phyloP scores from a whole-genome alignment of 768 basidiomycete species.

The Strobilomyces confusus region DNA sequence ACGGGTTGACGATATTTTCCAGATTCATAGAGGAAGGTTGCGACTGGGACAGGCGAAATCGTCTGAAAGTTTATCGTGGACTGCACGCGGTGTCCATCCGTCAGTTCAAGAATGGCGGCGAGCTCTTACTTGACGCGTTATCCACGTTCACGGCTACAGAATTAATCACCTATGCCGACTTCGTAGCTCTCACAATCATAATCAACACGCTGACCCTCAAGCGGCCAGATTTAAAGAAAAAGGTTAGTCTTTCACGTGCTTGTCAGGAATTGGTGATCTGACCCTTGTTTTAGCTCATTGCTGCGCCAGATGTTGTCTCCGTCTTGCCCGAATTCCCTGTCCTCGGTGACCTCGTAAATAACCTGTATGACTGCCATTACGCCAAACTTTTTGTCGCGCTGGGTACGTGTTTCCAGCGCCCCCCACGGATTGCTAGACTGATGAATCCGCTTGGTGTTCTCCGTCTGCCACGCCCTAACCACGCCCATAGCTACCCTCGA shows the following conservation, averaged over 20 bases:
- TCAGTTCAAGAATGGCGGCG: constrained; percentile 84
- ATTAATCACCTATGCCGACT: constrained; percentile 82
- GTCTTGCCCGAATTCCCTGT: constrained; percentile 79
- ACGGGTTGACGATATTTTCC: not conserved
- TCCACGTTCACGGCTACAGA: constrained; percentile 95
- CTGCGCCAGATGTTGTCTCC: constrained; percentile 83
- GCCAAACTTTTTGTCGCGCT: constrained; percentile 91
- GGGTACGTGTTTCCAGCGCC: constrained; percentile 41
- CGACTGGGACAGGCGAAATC: constrained; percentile 96
- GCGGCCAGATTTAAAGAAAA: constrained; percentile 87
- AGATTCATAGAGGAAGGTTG: constrained; percentile 93
- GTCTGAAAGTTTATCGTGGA: constrained; percentile 93
- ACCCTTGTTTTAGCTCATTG: constrained; percentile 57
- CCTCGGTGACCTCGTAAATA: constrained; percentile 80
- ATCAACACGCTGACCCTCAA: constrained; percentile 72
- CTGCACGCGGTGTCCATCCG: constrained; percentile 82
- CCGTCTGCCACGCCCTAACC: not conserved
- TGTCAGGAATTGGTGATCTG: not conserved
- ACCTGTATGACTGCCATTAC: constrained; percentile 90
- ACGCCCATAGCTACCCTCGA: constrained; percentile 71
- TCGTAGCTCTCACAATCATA: constrained; percentile 82
- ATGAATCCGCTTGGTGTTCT: constrained; percentile 3
- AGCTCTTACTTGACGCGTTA: constrained; percentile 84
- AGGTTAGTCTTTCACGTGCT: constrained; percentile 41
- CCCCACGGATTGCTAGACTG: not conserved